A percentile compares a stretch with the other conserved stretches of the same genome.
Conservation (phyloP, 257 asterid genomes). For the Nicotiana tabacum region DNA sequence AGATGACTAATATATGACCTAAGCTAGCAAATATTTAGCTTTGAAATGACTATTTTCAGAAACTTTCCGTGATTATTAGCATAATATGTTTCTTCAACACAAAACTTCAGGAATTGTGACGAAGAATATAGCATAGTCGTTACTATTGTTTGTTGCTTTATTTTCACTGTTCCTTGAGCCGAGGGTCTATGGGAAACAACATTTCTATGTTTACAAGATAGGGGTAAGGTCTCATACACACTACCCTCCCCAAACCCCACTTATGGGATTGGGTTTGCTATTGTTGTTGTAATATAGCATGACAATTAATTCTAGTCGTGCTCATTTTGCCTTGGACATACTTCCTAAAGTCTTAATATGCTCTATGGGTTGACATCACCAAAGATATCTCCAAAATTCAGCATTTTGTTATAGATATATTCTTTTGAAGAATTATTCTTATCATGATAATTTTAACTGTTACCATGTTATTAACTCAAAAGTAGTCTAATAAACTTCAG, state of each 20-base stretch:
- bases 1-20: not conserved
- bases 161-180: too few species aligned
- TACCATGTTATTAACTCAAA: not conserved
- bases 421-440: not conserved
- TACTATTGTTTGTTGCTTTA: too few species aligned
- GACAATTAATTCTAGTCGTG: not conserved
- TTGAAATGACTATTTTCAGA: not conserved
- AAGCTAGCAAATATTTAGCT: not conserved
- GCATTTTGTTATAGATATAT: not conserved
- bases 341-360: not conserved
- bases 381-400: not conserved
- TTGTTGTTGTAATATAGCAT: not conserved
- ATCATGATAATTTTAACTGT: not conserved
- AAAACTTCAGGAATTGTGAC: not conserved
- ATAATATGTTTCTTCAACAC: not conserved
- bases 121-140: too few species aligned
- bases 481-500: not conserved
- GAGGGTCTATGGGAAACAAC: too few species aligned
- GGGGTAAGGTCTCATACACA: too few species aligned
- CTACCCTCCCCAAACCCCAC: too few species aligned
- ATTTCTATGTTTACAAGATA: too few species aligned
- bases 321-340: slow-evolving; percentile 2
- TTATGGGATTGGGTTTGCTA: too few species aligned
- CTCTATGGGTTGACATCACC: not conserved
- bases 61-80: not conserved